Evolutionary conservation across 2,329 filamentous ascomycete species (phyloP).

Genomic region (Epichloe amarillans): DNA sequence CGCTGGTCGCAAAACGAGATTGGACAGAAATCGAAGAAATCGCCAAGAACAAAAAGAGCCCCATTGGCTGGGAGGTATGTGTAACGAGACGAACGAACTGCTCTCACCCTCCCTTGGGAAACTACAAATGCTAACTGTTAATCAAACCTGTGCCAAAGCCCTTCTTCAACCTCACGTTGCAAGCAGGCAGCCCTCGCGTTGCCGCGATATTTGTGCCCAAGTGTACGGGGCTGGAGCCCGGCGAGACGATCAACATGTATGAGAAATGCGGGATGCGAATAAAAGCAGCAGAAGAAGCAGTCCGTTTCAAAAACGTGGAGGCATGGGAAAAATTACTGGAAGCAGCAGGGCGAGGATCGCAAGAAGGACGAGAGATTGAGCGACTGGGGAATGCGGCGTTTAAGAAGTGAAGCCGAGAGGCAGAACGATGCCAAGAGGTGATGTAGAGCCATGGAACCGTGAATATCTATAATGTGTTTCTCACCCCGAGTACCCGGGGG

Average conservation of each 20-base stretch:
- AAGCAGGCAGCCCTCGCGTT: constrained; percentile 79
- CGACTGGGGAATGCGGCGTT: constrained; percentile 52
- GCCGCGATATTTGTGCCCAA: constrained; percentile 79
- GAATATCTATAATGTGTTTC: too few relatives aligned
- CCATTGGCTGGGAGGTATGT: constrained; percentile 89
- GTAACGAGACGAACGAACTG: background rate
- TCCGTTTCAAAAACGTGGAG: constrained; percentile 65
- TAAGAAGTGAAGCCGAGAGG: constrained; percentile 21
- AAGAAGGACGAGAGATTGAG: constrained; percentile 67
- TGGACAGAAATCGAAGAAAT: constrained; percentile 90
- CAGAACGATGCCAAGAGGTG: too few relatives aligned
- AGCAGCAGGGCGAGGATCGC: constrained; percentile 56
- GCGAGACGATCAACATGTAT: constrained; percentile 79
- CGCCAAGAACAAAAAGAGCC: constrained; percentile 64
- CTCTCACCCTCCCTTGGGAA: background rate
- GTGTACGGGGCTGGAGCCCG: constrained; percentile 56
- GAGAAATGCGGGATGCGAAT: constrained; percentile 85
- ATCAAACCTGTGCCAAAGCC: constrained; percentile 36
- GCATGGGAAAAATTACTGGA: constrained; percentile 60
- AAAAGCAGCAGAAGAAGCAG: constrained; percentile 84
- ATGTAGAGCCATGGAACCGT: too few relatives aligned
- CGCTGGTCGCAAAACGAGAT: constrained; percentile 76
- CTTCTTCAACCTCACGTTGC: constrained; percentile 80
- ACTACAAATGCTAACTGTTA: background rate
- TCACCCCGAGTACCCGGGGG: too few relatives aligned